Base-by-base conservation (phyloP, 2,329 filamentous ascomycete species). In the Pezicula radicicola region DNA sequence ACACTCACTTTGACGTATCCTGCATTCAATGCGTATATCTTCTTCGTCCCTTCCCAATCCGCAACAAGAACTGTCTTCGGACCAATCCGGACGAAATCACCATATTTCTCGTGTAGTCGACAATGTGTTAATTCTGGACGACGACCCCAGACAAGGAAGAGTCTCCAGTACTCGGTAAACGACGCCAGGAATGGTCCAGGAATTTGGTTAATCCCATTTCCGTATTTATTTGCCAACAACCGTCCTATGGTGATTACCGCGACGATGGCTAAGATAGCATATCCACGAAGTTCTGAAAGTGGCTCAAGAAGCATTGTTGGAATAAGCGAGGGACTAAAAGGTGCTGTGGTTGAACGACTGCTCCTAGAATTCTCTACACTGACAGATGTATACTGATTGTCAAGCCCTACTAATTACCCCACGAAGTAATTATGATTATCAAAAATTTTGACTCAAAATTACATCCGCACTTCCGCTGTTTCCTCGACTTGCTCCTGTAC, bases 31-130 rank as follows among this genome's bases (percentile, higher is more conserved):
- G 16, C 41, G 6, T 19, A 27, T 43, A 43, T 27, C 41, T 43
- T 43, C 21, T 27, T 18, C 12, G 19, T 19, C 21, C 5, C n/a
- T 16, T 43, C 19, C 41, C 16, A 27, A 19, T 27, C 41, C 16
- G 41, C 41, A 19, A 46, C 15, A 18, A 46, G 13, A 6, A 43
- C 21, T 13, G 41, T 43, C 21, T 50, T 49, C 3, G 51, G 46
- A 8, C 41, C 47, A 1, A 53, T 49, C 27, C 46, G 18, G n/a
- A 53, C 46, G 7, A 53, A 21, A 46, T 40, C 35, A 4, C 51
- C 47, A 33, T 53, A 49, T 18, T 49, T 41, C 33, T 50, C 27
- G 30, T 53, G 51, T 16, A 53, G 47, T 39, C 21, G 28, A 12
- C 15, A 18, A n/a, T 49, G 36, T 9, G 18, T 37, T 12, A 39